A percentile compares a stretch with the other conserved stretches of the same genome.
Evolutionary conservation across 2,329 filamentous ascomycete genomes (phyloP).

Genomic region (Pseudogymnoascus sp.): DNA sequence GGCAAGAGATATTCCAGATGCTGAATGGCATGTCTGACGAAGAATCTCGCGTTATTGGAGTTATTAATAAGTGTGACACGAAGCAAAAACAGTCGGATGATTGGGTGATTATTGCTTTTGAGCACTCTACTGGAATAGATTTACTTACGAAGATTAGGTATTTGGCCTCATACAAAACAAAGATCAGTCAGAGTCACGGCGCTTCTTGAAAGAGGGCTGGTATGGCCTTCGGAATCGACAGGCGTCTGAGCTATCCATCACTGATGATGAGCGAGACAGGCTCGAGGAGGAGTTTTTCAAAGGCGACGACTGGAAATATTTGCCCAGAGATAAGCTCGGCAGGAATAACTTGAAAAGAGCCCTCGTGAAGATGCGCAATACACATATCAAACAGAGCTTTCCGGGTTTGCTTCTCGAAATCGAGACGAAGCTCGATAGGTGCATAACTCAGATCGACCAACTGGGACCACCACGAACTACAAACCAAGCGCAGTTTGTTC

Average conservation of each 20-base stretch:
- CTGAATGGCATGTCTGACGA: constrained; percentile 22
- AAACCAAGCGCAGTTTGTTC: constrained; percentile 12
- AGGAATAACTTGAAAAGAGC: constrained; percentile 15
- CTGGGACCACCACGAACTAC: constrained; percentile 14
- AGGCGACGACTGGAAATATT: constrained; percentile 14
- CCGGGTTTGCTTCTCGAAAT: constrained; percentile 15
- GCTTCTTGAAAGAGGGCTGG: constrained; percentile 35
- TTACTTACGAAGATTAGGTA: constrained; percentile 27
- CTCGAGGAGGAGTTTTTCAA: constrained; percentile 16
- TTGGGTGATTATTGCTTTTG: constrained; percentile 23
- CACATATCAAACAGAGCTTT: constrained; percentile 15
- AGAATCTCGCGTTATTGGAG: constrained; percentile 29
- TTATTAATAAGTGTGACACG: constrained; percentile 38
- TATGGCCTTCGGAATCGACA: constrained; percentile 38
- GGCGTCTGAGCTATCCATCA: constrained; percentile 23
- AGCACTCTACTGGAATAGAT: constrained; percentile 22
- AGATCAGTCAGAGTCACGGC: constrained; percentile 20
- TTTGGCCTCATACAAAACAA: constrained; percentile 15
- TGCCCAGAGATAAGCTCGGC: constrained; percentile 16
- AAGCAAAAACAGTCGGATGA: constrained; percentile 24
- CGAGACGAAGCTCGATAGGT: constrained; percentile 11
- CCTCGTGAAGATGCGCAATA: constrained; percentile 15
- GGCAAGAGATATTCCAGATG: constrained; percentile 31
- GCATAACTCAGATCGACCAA: constrained; percentile 6
- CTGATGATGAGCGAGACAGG: constrained; percentile 17